phyloP scores from a whole-genome alignment of 768 basidiomycete species.

The Suillus fuscotomentosus region DNA sequence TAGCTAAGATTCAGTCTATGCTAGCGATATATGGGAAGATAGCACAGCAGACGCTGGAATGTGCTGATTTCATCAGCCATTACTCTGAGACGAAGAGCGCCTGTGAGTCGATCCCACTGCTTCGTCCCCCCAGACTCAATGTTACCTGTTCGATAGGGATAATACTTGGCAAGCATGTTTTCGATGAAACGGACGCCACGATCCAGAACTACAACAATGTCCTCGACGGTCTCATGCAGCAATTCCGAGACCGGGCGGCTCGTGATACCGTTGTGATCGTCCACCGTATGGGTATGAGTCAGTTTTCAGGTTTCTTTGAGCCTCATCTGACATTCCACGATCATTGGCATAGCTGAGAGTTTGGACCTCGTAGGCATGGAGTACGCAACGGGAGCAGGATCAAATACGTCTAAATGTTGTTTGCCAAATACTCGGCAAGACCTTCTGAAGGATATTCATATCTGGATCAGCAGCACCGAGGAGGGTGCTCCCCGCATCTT shows the following conservation, averaged over 20 bases:
- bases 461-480: slow-evolving; percentile 11
- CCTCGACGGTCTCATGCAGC: neutral
- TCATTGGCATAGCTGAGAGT: neutral
- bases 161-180: slow-evolving; percentile 5
- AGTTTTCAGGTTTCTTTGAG: neutral
- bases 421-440: slow-evolving; percentile 11
- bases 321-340: neutral
- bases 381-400: neutral
- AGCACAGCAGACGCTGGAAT: slow-evolving; percentile 21
- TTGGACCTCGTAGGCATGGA: neutral
- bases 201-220: neutral
- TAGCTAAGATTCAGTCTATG: neutral
- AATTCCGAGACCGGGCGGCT: neutral
- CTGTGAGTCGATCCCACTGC: slow-evolving; percentile 10
- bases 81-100: slow-evolving; percentile 24
- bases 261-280: neutral
- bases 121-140: neutral
- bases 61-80: slow-evolving; percentile 25
- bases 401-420: slow-evolving; percentile 7
- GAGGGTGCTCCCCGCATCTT: slow-evolving; percentile 6
- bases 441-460: slow-evolving; percentile 13
- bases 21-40: neutral
- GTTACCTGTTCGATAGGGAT: neutral
- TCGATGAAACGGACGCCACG: neutral
- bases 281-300: neutral